A percentile compares a stretch with the other conserved stretches of the same genome.
phyloP scores from a whole-genome alignment of 1,284 basidiomycete genomes.

The Psilocybe mexicana region DNA sequence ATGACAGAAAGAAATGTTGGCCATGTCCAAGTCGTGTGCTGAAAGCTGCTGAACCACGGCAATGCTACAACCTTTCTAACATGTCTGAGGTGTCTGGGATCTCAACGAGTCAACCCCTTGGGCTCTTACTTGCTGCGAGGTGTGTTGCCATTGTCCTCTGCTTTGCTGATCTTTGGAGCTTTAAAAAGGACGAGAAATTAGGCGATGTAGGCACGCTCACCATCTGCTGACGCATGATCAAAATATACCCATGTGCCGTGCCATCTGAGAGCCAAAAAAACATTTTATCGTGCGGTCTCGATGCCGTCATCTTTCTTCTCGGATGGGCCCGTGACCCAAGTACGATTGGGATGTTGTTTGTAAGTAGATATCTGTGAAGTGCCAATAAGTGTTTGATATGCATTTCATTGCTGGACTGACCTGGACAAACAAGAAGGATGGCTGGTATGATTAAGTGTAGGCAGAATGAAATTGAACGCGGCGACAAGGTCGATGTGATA shows the following conservation, averaged over 20 bases:
- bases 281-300: conserved; percentile 13
- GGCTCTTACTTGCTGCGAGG: no score
- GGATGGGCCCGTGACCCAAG: conserved; percentile 22
- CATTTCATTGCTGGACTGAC: conserved; percentile 1
- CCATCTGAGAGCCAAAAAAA: conserved; percentile 3
- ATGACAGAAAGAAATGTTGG: not conserved
- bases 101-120: not conserved
- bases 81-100: not conserved
- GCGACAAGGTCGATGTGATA: no score
- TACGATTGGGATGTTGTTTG: conserved; percentile 5
- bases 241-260: conserved; percentile 25
- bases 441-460: no score
- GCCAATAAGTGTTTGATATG: not conserved
- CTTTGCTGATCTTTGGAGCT: not conserved
- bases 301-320: conserved; percentile 29
- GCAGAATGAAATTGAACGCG: no score
- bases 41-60: no score
- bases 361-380: not conserved
- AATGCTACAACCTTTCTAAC: not conserved
- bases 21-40: not conserved
- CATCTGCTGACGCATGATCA: conserved; percentile 19
- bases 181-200: conserved; percentile 4
- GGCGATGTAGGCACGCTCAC: conserved; percentile 17
- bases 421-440: conserved; percentile 1
- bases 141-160: no score